Conservation (phyloP, 306 rosid genomes). For the Prunus davidiana region DNA sequence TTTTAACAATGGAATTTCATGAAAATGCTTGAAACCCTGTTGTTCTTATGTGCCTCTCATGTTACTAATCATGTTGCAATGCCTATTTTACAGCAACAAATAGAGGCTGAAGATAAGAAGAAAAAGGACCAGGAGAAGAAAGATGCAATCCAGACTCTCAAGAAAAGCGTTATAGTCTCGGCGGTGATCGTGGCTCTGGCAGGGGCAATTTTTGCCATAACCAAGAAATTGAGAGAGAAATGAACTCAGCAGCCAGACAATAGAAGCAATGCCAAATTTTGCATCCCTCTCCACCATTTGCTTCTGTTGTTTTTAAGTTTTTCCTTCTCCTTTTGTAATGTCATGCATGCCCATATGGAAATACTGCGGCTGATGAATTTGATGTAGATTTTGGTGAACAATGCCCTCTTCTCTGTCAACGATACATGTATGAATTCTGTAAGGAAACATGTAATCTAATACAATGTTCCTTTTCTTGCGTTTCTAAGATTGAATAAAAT, state of each 20-base stretch:
- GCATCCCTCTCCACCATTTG: not conserved
- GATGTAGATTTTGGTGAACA: not conserved
- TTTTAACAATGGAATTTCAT: not conserved
- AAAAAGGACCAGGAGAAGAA: conserved; percentile 26
- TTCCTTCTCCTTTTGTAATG: not conserved
- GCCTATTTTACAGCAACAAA: conserved; percentile 34
- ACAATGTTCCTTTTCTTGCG: conserved; percentile 1
- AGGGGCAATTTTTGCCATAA: conserved; percentile 49
- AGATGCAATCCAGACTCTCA: conserved; percentile 39
- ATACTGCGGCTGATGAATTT: not conserved
- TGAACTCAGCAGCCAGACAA: not conserved
- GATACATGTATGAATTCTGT: not conserved
- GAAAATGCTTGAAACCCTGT: not conserved
- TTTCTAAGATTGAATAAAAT: not conserved
- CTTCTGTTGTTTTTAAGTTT: not conserved
- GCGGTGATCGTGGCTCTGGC: conserved; percentile 51
- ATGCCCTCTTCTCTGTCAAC: not conserved
- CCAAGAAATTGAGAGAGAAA: conserved; percentile 62
- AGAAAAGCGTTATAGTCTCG: conserved; percentile 53
- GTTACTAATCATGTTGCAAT: not conserved
- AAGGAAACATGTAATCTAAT: conserved; percentile 7
- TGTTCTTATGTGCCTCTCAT: not conserved
- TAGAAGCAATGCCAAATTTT: conserved; percentile 8
- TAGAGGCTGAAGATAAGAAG: conserved; percentile 30
- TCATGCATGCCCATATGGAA: not conserved